Conservation (phyloP, 164 flowering plant genomes). For the Chimonanthus salicifolius region DNA sequence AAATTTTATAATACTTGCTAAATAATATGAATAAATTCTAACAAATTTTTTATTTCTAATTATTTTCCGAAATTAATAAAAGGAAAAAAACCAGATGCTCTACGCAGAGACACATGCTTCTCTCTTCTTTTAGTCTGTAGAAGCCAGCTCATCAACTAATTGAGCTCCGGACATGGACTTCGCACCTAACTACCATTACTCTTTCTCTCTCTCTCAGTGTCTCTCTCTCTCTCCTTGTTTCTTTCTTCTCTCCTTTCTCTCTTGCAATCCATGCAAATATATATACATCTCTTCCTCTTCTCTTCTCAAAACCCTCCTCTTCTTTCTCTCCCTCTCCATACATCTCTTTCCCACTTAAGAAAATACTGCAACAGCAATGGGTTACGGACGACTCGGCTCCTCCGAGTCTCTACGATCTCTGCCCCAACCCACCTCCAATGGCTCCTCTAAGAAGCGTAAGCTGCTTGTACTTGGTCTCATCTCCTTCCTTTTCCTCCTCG, state of each 20-base stretch:
- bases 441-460: slow-evolving; percentile 22
- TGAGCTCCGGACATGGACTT: slow-evolving; percentile 21
- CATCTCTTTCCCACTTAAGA: neutral
- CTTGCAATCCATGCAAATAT: too few species aligned
- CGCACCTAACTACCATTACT: slow-evolving; percentile 20
- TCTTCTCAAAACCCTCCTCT: neutral
- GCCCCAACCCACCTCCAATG: neutral
- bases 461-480: slow-evolving; percentile 33
- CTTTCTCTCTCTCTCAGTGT: neutral
- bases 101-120: neutral
- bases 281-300: too few species aligned
- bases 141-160: slow-evolving; percentile 20
- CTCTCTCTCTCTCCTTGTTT: neutral
- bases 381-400: slow-evolving; percentile 46
- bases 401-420: slow-evolving; percentile 21
- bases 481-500: slow-evolving; percentile 35
- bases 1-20: too few species aligned
- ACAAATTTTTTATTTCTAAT: too few species aligned
- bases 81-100: neutral
- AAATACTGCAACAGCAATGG: slow-evolving; percentile 22
- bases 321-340: slow-evolving; percentile 2
- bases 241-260: too few species aligned
- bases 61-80: neutral
- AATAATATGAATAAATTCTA: too few species aligned
- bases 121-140: slow-evolving; percentile 5